Conservation (phyloP, 768 basidiomycete genomes). For the Mycena rosella region DNA sequence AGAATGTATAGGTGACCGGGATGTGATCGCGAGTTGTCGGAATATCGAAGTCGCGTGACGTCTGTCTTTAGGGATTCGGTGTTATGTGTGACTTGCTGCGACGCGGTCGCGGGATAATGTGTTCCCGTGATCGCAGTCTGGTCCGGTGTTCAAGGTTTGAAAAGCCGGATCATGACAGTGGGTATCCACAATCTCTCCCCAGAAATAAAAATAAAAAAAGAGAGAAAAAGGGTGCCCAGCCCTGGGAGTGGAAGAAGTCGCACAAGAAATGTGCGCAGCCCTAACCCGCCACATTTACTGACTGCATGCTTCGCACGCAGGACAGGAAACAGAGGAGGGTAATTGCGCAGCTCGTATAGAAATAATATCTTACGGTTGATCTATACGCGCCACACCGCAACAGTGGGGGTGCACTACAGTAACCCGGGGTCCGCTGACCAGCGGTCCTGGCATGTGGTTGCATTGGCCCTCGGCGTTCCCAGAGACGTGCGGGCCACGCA, state of each 20-base stretch:
- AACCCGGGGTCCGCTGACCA: constrained; percentile 27
- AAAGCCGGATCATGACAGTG: too few relatives aligned
- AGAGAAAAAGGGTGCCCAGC: too few relatives aligned
- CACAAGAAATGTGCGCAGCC: background rate
- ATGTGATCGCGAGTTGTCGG: too few relatives aligned
- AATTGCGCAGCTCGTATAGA: background rate
- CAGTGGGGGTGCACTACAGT: constrained; percentile 19
- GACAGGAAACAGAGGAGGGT: constrained; percentile 30
- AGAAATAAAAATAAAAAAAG: too few relatives aligned
- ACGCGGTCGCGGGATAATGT: too few relatives aligned
- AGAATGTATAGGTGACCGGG: too few relatives aligned
- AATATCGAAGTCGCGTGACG: too few relatives aligned
- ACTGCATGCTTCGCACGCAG: background rate
- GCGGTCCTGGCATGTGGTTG: constrained; percentile 26
- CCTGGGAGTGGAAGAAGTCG: constrained; percentile 22
- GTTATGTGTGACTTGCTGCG: too few relatives aligned
- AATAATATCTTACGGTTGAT: background rate
- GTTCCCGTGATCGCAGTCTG: too few relatives aligned
- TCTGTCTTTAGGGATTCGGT: too few relatives aligned
- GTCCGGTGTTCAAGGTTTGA: too few relatives aligned
- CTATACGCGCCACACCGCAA: constrained; percentile 1
- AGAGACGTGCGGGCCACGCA: background rate
- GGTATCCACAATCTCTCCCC: too few relatives aligned
- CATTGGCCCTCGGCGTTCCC: background rate
- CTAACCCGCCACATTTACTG: constrained; percentile 28